Conservation (phyloP, 352 stramenopile species). For the Phytophthora chlamydospora region DNA sequence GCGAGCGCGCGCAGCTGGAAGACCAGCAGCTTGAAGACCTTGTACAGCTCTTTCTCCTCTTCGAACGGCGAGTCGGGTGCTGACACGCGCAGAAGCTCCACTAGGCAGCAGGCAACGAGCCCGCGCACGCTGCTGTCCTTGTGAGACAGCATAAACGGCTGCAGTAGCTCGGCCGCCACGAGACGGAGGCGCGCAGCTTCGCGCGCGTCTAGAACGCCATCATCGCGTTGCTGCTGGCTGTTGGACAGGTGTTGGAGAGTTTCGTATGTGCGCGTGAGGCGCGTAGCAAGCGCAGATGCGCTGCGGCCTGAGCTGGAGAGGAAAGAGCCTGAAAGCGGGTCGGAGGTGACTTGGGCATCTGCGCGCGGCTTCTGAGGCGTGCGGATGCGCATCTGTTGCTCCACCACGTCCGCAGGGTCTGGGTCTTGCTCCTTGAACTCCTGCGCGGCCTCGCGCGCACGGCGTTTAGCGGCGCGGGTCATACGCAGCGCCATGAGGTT, state of each 20-base stretch:
- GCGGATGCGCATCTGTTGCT: conserved; percentile 18
- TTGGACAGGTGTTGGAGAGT: conserved; percentile 49
- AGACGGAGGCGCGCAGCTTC: conserved; percentile 43
- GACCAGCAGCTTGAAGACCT: conserved; percentile 70
- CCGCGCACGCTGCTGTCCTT: conserved; percentile 59
- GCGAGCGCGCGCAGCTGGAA: conserved; percentile 56
- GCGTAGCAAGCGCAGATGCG: conserved; percentile 43
- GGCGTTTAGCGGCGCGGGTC: conserved; percentile 10
- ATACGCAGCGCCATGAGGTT: conserved; percentile 25
- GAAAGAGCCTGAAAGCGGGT: conserved; percentile 27
- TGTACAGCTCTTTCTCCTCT: conserved; percentile 70
- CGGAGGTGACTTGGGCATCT: neutral
- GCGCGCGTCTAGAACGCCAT: conserved; percentile 25
- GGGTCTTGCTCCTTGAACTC: conserved; percentile 35
- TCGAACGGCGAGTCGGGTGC: conserved; percentile 70
- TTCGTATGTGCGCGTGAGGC: conserved; percentile 61
- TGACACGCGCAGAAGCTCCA: conserved; percentile 72
- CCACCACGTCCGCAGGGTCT: conserved; percentile 14
- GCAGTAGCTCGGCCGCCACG: conserved; percentile 63
- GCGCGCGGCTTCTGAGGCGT: conserved; percentile 8
- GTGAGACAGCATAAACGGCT: conserved; percentile 55
- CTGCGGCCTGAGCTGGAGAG: conserved; percentile 23
- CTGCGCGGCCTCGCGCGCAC: neutral
- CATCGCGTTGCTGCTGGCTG: conserved; percentile 50
- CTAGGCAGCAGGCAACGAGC: conserved; percentile 73